A percentile compares a stretch with the other conserved stretches of the same genome.
Evolutionary conservation across 169 alveolate species (phyloP).

Genomic region (Eimeria acervulina): DNA sequence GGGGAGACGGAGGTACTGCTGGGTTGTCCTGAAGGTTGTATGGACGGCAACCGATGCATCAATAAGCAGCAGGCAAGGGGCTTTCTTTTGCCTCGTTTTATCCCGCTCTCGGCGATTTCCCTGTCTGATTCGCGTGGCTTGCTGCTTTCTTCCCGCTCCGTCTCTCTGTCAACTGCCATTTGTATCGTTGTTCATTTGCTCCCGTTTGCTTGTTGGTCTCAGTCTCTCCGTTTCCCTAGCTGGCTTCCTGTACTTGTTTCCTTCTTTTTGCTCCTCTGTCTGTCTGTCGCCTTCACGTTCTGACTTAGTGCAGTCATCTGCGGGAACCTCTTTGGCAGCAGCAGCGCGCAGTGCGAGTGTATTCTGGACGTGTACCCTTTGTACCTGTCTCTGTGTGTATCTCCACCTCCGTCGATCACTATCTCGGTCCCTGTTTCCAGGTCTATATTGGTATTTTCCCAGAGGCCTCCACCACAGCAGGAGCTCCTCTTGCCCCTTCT

Average conservation of each 20-base stretch:
- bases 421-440: neutral
- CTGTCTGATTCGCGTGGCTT: neutral
- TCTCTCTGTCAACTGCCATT: neutral
- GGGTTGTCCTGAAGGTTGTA: conserved; percentile 53
- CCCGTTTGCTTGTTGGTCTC: neutral
- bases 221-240: neutral
- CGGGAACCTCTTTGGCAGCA: neutral
- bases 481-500: neutral
- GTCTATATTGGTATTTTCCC: conserved; percentile 10
- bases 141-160: neutral
- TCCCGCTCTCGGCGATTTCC: neutral
- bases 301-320: neutral
- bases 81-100: neutral
- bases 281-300: neutral
- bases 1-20: conserved; percentile 46
- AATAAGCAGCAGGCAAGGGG: conserved; percentile 57
- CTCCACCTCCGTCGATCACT: neutral
- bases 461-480: neutral
- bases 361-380: neutral
- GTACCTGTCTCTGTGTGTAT: neutral
- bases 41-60: conserved; percentile 68
- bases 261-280: neutral
- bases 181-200: neutral
- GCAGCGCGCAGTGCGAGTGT: neutral
- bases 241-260: neutral